phyloP scores from a whole-genome alignment of 176 grass and related monocot genomes.

The Phyllostachys edulis region DNA sequence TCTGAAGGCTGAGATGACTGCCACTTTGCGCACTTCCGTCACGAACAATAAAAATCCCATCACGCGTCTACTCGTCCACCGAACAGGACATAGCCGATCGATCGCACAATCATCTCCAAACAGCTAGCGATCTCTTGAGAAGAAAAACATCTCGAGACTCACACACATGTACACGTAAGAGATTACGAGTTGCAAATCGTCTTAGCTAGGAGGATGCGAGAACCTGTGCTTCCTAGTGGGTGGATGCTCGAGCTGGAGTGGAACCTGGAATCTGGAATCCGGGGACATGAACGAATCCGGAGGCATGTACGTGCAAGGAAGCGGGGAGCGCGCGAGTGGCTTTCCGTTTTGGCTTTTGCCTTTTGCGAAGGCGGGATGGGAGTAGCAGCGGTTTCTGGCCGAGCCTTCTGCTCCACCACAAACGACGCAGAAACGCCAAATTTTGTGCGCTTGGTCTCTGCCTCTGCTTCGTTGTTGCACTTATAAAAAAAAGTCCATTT shows the following conservation, averaged over 20 bases:
- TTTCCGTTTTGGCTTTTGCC: not conserved
- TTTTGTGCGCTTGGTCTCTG: not conserved
- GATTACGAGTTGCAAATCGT: too few species aligned
- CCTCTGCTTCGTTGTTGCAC: too few species aligned
- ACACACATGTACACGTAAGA: not conserved
- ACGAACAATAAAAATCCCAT: not conserved
- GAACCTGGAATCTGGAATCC: slow-evolving; percentile 22
- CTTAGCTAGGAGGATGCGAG: not conserved
- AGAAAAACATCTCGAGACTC: not conserved
- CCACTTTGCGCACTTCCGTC: not conserved
- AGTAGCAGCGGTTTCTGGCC: not conserved
- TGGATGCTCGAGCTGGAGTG: slow-evolving; percentile 20
- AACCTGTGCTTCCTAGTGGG: slow-evolving; percentile 11
- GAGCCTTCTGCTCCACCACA: not conserved
- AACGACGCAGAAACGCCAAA: not conserved
- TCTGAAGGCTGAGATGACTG: slow-evolving; percentile 11
- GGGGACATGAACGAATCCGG: not conserved
- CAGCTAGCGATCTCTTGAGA: not conserved
- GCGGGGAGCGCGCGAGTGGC: not conserved
- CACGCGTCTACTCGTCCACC: not conserved
- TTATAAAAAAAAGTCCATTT: not conserved
- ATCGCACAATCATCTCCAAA: not conserved
- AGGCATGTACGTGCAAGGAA: not conserved
- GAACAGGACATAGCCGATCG: too few species aligned
- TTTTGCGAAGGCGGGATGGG: slow-evolving; percentile 27